phyloP scores from a whole-genome alignment of 768 basidiomycete genomes.

The Austroboletus eburneus region DNA sequence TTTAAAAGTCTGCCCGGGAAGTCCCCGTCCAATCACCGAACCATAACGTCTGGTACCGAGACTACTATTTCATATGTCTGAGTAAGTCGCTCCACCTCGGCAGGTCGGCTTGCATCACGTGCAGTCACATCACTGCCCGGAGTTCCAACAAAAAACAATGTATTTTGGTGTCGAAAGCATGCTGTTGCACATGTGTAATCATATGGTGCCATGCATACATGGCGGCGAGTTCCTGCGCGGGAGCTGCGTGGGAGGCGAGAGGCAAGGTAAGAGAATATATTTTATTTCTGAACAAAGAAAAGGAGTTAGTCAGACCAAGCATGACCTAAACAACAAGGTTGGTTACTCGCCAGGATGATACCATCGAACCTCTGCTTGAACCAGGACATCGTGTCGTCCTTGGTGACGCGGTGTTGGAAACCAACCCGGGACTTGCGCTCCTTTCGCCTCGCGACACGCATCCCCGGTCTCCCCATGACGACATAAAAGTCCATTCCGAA shows the following conservation, averaged over 20 bases:
- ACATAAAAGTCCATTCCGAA: constrained; percentile 99
- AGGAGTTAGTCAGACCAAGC: background rate
- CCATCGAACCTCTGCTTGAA: constrained; percentile 99
- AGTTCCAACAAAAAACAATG: constrained; percentile 3
- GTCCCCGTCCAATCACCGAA: too few relatives aligned
- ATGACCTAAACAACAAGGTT: background rate
- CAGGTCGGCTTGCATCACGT: too few relatives aligned
- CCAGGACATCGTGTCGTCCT: constrained; percentile 96
- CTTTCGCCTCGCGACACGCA: constrained; percentile 87
- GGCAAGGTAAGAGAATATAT: constrained; percentile 7
- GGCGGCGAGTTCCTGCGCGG: background rate
- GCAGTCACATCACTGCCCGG: background rate
- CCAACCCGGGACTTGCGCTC: constrained; percentile 85
- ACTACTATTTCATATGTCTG: too few relatives aligned
- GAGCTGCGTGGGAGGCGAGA: constrained; percentile 1
- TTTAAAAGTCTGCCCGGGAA: too few relatives aligned
- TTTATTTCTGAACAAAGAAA: constrained; percentile 22
- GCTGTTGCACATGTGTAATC: constrained; percentile 22
- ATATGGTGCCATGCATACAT: constrained; percentile 25
- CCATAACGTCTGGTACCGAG: too few relatives aligned
- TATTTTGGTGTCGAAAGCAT: constrained; percentile 24
- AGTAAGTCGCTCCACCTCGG: too few relatives aligned
- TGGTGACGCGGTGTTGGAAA: constrained; percentile 84
- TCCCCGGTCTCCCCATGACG: constrained; percentile 95
- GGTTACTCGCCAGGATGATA: constrained; percentile 77